Conservation (phyloP, 2,329 filamentous ascomycete species). For the Alternaria gansuensis region DNA sequence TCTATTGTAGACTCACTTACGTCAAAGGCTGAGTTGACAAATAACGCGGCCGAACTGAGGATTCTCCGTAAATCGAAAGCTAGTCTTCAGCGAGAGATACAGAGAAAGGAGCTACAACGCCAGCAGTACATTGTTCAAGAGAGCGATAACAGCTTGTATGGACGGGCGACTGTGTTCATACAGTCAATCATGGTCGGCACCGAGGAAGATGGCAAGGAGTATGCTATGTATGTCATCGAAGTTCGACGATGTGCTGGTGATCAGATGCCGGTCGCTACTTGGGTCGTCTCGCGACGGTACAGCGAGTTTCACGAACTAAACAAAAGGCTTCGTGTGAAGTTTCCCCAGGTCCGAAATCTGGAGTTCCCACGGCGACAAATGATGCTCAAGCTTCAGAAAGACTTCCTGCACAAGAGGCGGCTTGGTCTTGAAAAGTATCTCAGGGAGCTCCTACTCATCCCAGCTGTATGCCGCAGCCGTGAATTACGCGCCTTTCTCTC, state of each 20-base stretch:
- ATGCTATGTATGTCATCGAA: conserved; percentile 91
- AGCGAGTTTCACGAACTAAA: conserved; percentile 97
- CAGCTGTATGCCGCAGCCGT: conserved; percentile 91
- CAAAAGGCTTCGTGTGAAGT: conserved; percentile 83
- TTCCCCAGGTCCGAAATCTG: conserved; percentile 85
- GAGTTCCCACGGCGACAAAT: conserved; percentile 92
- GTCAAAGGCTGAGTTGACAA: conserved; percentile 93
- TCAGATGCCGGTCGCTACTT: conserved; percentile 95
- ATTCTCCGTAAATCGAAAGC: conserved; percentile 94
- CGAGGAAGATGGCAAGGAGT: conserved; percentile 92
- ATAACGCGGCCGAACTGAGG: conserved; percentile 91
- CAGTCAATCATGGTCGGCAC: conserved; percentile 91
- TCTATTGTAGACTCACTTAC: conserved; percentile 90
- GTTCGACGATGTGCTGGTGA: conserved; percentile 90
- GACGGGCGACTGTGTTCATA: conserved; percentile 86
- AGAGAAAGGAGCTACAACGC: conserved; percentile 91
- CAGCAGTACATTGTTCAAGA: conserved; percentile 98
- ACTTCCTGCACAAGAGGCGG: conserved; percentile 91
- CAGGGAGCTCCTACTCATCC: conserved; percentile 78
- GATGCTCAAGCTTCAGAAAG: conserved; percentile 95
- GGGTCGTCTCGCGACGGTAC: conserved; percentile 91
- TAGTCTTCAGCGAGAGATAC: conserved; percentile 89
- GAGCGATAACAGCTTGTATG: conserved; percentile 96
- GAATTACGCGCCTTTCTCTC: conserved; percentile 93
- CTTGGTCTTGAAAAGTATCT: conserved; percentile 86